A percentile compares a stretch with the other conserved stretches of the same genome.
Evolutionary conservation across 352 stramenopile species (phyloP).

Genomic region (Phytophthora macrochlamydospora): DNA sequence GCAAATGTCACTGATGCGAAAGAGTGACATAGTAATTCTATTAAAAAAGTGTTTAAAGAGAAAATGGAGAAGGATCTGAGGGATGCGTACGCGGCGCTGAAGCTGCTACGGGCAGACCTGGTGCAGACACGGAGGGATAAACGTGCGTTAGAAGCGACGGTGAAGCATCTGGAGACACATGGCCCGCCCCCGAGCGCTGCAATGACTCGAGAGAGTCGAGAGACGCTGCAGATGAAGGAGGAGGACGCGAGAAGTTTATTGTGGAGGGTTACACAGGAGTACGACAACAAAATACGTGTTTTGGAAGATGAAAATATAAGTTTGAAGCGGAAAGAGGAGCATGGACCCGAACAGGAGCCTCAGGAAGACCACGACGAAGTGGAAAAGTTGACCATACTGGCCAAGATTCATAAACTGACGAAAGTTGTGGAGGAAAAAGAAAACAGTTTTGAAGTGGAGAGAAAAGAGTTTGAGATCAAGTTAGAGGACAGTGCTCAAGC

Average conservation of each 20-base stretch:
- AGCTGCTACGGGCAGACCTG: constrained; percentile 50
- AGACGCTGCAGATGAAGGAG: constrained; percentile 34
- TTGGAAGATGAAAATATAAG: background rate
- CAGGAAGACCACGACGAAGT: constrained; percentile 12
- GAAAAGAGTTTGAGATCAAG: constrained; percentile 21
- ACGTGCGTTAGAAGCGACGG: constrained; percentile 30
- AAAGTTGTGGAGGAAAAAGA: constrained; percentile 27
- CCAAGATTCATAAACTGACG: constrained; percentile 29
- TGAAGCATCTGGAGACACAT: constrained; percentile 23
- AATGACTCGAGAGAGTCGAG: constrained; percentile 22
- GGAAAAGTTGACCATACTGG: constrained; percentile 24
- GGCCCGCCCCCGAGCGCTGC: constrained; percentile 15
- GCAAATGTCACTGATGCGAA: background rate
- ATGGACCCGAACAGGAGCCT: background rate
- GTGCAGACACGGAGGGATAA: constrained; percentile 42
- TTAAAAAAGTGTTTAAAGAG: background rate
- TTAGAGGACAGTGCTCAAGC: constrained; percentile 26
- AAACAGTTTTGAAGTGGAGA: constrained; percentile 20
- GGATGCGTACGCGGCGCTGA: constrained; percentile 51
- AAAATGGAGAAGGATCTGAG: constrained; percentile 59
- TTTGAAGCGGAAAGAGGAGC: constrained; percentile 1
- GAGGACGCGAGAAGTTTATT: constrained; percentile 31
- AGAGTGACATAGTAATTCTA: background rate
- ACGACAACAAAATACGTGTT: constrained; percentile 10
- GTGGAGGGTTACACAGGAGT: constrained; percentile 14